Conservation (phyloP, 148 eudicot species). For the Hydrangea macrophylla region DNA sequence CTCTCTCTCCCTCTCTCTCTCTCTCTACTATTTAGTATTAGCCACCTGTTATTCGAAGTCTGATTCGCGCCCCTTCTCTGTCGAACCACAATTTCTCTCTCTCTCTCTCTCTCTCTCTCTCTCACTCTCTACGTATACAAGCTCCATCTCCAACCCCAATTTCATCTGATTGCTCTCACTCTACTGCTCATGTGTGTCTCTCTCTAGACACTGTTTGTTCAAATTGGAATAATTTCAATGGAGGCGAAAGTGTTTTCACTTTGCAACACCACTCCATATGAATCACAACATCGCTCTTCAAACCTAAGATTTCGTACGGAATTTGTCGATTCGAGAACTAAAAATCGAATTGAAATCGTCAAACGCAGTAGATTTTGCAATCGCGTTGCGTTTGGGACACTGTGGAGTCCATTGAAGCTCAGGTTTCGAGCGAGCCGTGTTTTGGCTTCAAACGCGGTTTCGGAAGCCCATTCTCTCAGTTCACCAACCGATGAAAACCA, state of each 20-base stretch:
- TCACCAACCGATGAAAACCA: background rate
- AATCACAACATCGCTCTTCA: background rate
- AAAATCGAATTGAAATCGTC: background rate
- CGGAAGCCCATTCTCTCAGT: conserved; percentile 1
- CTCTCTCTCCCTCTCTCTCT: background rate
- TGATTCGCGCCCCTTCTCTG: background rate
- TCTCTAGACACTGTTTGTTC: too few relatives aligned
- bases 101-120: background rate
- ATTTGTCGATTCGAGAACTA: background rate
- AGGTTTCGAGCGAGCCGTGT: background rate
- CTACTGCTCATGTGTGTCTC: background rate
- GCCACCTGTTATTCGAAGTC: conserved; percentile 5
- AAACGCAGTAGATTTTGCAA: background rate
- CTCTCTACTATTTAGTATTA: too few relatives aligned
- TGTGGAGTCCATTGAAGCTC: background rate
- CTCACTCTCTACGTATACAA: background rate
- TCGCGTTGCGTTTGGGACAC: background rate
- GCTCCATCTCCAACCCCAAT: too few relatives aligned
- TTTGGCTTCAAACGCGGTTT: background rate
- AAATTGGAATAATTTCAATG: conserved; percentile 7
- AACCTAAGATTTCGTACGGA: background rate
- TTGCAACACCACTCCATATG: background rate
- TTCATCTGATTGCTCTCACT: background rate
- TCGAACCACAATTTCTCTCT: too few relatives aligned
- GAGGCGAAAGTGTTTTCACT: conserved; percentile 1